Conservation (phyloP, 108 stramenopile genomes). For the Pelagomonas calceolata region DNA sequence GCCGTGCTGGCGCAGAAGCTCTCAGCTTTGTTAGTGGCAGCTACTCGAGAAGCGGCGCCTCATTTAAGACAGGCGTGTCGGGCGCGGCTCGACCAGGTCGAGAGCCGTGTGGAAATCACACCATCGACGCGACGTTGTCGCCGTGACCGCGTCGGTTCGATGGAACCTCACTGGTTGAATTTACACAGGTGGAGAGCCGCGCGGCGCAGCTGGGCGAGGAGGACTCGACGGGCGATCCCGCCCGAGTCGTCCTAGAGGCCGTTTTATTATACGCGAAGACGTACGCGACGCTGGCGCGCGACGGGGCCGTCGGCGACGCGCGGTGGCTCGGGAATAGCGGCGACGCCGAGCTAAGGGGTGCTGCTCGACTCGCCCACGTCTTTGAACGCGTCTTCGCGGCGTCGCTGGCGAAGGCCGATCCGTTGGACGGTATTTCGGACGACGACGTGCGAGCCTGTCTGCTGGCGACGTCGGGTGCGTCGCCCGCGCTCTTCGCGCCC, state of each 20-base stretch:
- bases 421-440: conserved; percentile 85
- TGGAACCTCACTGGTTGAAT: too few species aligned
- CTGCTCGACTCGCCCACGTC: conserved; percentile 4
- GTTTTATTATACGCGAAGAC: too few species aligned
- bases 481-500: conserved; percentile 87
- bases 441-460: conserved; percentile 95
- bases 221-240: too few species aligned
- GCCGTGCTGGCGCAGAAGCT: conserved; percentile 59
- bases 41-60: background rate
- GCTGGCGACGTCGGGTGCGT: conserved; percentile 82
- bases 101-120: background rate
- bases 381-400: conserved; percentile 46
- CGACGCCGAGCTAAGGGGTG: background rate
- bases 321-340: too few species aligned
- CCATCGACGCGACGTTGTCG: too few species aligned
- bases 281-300: too few species aligned
- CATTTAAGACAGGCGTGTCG: background rate
- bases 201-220: background rate
- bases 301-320: too few species aligned
- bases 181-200: background rate
- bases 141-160: too few species aligned
- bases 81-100: background rate
- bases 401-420: conserved; percentile 68
- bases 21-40: background rate
- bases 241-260: too few species aligned